Conservation (phyloP, 768 basidiomycete genomes). For the Lyophyllum decastes region DNA sequence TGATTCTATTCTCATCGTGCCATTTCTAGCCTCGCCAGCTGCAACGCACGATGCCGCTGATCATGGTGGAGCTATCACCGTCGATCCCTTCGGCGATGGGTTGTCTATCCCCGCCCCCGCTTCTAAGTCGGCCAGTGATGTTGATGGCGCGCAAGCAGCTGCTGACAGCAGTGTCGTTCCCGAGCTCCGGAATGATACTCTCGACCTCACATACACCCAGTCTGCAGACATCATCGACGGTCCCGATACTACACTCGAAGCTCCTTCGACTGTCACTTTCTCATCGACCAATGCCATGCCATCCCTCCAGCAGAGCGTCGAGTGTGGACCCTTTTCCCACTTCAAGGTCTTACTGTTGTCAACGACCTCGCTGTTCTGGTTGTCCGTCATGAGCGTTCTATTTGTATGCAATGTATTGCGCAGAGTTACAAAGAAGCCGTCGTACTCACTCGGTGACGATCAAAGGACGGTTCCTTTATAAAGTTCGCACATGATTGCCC, state of each 20-base stretch:
- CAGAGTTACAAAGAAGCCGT: not conserved
- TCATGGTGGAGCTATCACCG: not conserved
- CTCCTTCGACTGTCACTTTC: not conserved
- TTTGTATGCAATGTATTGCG: not conserved
- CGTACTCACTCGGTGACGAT: not conserved
- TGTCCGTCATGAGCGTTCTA: not conserved
- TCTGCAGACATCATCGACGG: not conserved
- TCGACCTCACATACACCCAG: not conserved
- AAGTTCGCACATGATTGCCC: not conserved
- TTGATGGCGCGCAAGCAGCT: not conserved
- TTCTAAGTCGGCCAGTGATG: not conserved
- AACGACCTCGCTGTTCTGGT: not conserved
- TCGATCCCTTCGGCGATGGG: not conserved
- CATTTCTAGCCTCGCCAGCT: not conserved
- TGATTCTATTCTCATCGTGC: not conserved
- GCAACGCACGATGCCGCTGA: not conserved
- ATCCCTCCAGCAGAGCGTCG: not conserved
- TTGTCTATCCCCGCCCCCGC: not conserved
- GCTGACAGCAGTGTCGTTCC: not conserved
- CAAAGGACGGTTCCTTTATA: too few relatives aligned
- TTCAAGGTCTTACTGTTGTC: not conserved
- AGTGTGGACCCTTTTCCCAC: not conserved
- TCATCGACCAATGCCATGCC: not conserved
- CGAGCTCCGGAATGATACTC: not conserved
- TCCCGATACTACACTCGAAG: not conserved